Conservation (phyloP, 805 yeast genomes). For the Candida sonorensis region DNA sequence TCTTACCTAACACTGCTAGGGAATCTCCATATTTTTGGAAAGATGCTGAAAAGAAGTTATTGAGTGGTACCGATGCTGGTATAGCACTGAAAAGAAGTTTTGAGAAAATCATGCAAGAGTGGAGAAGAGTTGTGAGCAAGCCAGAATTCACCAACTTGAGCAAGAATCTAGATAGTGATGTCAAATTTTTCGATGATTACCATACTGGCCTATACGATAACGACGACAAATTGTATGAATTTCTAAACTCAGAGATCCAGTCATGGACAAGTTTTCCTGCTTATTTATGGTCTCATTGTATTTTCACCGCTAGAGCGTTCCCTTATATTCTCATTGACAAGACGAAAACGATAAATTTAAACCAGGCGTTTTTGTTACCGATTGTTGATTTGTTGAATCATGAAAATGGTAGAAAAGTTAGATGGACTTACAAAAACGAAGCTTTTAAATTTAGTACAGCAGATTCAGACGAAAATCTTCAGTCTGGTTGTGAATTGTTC, state of each 20-base stretch:
- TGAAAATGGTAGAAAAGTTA: slow-evolving; percentile 48
- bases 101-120: slow-evolving; percentile 47
- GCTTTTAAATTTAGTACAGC: slow-evolving; percentile 32
- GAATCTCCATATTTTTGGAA: slow-evolving; percentile 68
- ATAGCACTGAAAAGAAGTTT: slow-evolving; percentile 44
- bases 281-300: slow-evolving; percentile 69
- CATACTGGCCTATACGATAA: slow-evolving; percentile 5
- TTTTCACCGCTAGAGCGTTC: slow-evolving; percentile 73
- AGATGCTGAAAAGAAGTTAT: slow-evolving; percentile 37
- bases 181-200: slow-evolving; percentile 21
- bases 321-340: slow-evolving; percentile 57
- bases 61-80: slow-evolving; percentile 69
- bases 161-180: slow-evolving; percentile 13
- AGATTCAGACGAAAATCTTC: slow-evolving; percentile 25
- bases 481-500: slow-evolving; percentile 52
- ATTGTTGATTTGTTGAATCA: slow-evolving; percentile 75
- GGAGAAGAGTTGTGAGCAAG: slow-evolving; percentile 33
- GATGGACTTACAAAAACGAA: slow-evolving; percentile 41
- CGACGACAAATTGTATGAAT: slow-evolving; percentile 1
- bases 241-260: neutral
- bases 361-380: slow-evolving; percentile 68
- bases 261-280: slow-evolving; percentile 62
- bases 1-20: slow-evolving; percentile 38
- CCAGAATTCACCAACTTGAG: slow-evolving; percentile 8
- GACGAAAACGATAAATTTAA: slow-evolving; percentile 17